A percentile compares a stretch with the other conserved stretches of the same genome.
Evolutionary conservation across 345 rosid genomes (phyloP).

Genomic region (Trapa bicornis): DNA sequence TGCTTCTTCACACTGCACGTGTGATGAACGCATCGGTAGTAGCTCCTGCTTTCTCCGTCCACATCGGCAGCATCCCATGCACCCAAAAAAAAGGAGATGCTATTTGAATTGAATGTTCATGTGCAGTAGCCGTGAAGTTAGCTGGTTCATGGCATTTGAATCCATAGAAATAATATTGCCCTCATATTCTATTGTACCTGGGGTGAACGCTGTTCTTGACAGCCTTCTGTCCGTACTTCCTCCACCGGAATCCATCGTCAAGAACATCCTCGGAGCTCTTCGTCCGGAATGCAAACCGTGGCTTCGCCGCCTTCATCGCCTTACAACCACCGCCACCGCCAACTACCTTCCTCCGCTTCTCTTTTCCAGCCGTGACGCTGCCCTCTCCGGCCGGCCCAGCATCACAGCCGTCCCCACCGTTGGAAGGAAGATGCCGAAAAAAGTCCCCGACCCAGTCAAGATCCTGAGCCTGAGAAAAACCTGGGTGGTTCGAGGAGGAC

Average conservation of each 20-base stretch:
- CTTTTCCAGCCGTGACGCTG: not conserved
- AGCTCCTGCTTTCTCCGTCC: constrained; percentile 11
- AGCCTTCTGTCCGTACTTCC: constrained; percentile 61
- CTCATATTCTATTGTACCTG: constrained; percentile 24
- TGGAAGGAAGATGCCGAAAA: not conserved
- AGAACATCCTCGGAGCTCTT: constrained; percentile 54
- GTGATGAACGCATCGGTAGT: constrained; percentile 21
- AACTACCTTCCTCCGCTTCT: constrained; percentile 6
- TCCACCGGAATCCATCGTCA: constrained; percentile 72
- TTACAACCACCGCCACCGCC: constrained; percentile 18
- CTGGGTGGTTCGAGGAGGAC: not conserved
- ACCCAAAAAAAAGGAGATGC: not conserved
- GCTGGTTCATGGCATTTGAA: too few relatives aligned
- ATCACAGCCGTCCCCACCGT: not conserved
- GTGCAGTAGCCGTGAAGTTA: too few relatives aligned
- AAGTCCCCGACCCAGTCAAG: not conserved
- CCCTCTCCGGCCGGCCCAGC: constrained; percentile 9
- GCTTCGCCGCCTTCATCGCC: constrained; percentile 25
- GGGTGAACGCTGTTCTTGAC: constrained; percentile 53
- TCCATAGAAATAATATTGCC: too few relatives aligned
- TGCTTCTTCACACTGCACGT: constrained; percentile 29
- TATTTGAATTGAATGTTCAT: not conserved
- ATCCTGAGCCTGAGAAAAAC: not conserved
- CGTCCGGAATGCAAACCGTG: constrained; percentile 57
- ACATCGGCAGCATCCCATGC: not conserved